Evolutionary conservation across 1,284 basidiomycete species (phyloP), one percentile per base, ranked within the genome.

Genomic region (Agaricales sp.): DNA sequence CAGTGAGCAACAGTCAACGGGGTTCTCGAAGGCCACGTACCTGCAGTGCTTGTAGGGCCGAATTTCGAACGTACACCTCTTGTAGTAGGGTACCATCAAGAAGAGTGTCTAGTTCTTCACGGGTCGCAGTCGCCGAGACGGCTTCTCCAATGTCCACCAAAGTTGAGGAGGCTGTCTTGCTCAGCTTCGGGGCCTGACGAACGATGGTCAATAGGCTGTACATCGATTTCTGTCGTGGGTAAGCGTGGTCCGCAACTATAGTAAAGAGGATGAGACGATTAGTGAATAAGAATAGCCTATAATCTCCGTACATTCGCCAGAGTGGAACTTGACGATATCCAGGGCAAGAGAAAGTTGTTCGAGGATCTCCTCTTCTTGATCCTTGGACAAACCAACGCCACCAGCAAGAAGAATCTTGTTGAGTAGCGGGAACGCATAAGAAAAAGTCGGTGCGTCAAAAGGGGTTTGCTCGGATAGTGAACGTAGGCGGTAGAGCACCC

Each of bases 11-110:
- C 22, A 47, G 37, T 45, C 16, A n/a, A n/a, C n/a, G n/a, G n/a
- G n/a, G n/a, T n/a, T n/a, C n/a, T n/a, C n/a, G n/a, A n/a, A n/a
- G 43, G 43, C n/a, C 8, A 58, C 69, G 43, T 54, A 89, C 89
- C 73, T 92, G 90, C 3, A 98, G 71, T 0, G 93, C 79, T 60
- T 97, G 93, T n/a, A 99, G 70, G 59, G 89, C 91, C 3, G 93
- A 85, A 56, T 87, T 89, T 35, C 95, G 79, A 3, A 91, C 90
- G 60, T 92, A 88, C 0, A 85, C 84, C 59, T 99, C 96, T 56
- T 93, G 87, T n/a, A 78, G 71, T 11, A 99, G 73, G 0, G 83
- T 86, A 11, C 91, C 90, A 11, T 65, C 66, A 20, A 98, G 68
- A 43, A 99, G 69, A 13, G 80, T 74, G 2, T 66, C 59, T 2